phyloP scores from a whole-genome alignment of 208 protist species.

The Acanthamoeba lenticulata region DNA sequence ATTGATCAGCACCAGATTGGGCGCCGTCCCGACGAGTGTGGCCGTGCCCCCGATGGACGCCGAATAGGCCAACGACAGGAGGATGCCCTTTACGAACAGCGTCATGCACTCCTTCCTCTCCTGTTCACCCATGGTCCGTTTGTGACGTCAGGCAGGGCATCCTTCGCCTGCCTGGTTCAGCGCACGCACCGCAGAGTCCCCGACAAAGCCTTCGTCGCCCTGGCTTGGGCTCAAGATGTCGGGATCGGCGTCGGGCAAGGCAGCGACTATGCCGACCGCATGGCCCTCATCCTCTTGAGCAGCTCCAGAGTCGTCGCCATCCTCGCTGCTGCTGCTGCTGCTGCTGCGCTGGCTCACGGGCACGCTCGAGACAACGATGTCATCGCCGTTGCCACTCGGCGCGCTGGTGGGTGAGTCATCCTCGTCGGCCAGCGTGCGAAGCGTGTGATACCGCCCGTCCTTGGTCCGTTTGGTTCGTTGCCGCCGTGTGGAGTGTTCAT shows the following conservation, averaged over 20 bases:
- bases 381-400: not conserved
- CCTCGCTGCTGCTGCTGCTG: not conserved
- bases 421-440: too few relatives aligned
- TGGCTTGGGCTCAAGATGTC: too few relatives aligned
- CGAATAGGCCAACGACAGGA: constrained; percentile 34
- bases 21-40: constrained; percentile 16
- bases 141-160: not conserved
- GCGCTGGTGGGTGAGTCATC: too few relatives aligned
- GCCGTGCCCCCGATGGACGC: constrained; percentile 57
- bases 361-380: not conserved
- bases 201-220: too few relatives aligned
- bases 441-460: too few relatives aligned
- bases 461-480: too few relatives aligned
- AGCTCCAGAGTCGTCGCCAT: too few relatives aligned
- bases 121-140: not conserved
- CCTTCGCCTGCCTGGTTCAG: not conserved
- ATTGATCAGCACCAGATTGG: constrained; percentile 7
- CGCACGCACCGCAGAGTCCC: too few relatives aligned
- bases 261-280: not conserved
- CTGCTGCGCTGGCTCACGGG: not conserved
- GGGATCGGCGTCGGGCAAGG: too few relatives aligned
- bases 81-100: not conserved
- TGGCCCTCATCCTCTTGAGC: not conserved
- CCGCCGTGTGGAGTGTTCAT: too few relatives aligned
- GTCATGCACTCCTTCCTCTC: not conserved